Base-by-base conservation (phyloP, 345 rosid species). In the Nasturtium officinale region DNA sequence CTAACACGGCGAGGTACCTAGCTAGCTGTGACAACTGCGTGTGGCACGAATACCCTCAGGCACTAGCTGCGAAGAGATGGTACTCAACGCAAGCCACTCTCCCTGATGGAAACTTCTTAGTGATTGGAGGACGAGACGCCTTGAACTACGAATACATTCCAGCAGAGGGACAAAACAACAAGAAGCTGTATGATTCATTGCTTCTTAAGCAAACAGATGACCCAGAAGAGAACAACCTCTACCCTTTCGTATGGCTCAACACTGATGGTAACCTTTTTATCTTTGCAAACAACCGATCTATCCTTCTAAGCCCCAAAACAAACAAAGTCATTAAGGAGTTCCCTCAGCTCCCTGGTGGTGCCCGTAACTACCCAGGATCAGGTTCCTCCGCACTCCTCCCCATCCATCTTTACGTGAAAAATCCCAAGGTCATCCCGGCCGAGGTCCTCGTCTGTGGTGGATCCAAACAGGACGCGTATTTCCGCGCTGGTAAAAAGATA, bases 191-290 rank as follows among this genome's bases (percentile, higher is more conserved):
- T 40, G 71, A 38, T 59, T 85, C 84, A 16, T 70, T 73, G 3
- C 83, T 95, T 75, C 82, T 95, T 3, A 74, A 25, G 12, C 81
- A 91, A 56, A 95, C 86, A 33, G 74, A 79, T 4, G 89, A 85
- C 51, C 53, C 61, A 0, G 81, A 81, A 2, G 96, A 91, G 81
- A 89, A 91, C 88, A 92, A 92, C 63, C 72, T 92, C 48, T 92
- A 92, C 85, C 98, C 98, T 5, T 88, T 84, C 42, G 88, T 92
- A 52, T 75, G 84, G 76, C 96, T 92, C 20, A 77, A 83, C 61
- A 87, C 98, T 3, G 96, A 92, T 9, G 93, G 98, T 7, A 92
- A 83, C 78, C 83, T 89, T 78, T 92, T 88, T 77, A 56, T 92
- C 50, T 89, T 92, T 40, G 92, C 98, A 58, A 92, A 92, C 85